Base-by-base conservation (phyloP, 192 early-diverging fungal genomes). In the Gonapodya prolifera region DNA sequence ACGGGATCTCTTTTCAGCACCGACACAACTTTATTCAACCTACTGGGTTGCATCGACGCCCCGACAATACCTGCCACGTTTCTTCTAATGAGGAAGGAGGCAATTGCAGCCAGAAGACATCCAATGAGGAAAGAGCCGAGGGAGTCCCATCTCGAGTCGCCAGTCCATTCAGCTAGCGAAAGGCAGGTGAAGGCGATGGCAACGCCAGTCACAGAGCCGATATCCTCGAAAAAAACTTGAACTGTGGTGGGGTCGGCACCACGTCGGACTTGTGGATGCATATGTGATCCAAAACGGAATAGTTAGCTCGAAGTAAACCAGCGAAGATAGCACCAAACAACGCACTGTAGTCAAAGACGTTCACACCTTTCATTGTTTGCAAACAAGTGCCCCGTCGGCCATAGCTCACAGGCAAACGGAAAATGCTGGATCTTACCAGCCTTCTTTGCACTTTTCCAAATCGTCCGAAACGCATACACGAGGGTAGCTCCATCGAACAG, bases 161-260 rank as follows among this genome's bases (percentile, higher is more conserved):
- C 73, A 16, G 87, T 78, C 0, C 70, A 73, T 34, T 85, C 84
- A 1, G 84, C 69, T 28, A 86, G 78, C 36, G 77, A 80, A 30
- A 89, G 34, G 32, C 79, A 89, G 8, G 75, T 80, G 30, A 83
- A 80, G 0, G 88, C 88, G 70, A 89, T 83, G 8, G 77, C 79
- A 33, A 88, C 81, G 1, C 88, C 88, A 17, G 83, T 34, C 2
- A 89, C 73, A 0, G 82, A 79, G 2, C 83, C 80, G 18, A 69
- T 81, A 73, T 86, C 88, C 81, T 89, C 88, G n/a, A 87, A 70
- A 75, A 89, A 84, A 18, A 89, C 83, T 78, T 89, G 87, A 35
- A 89, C 87, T 32, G 87, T 83, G 0, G 87, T 84, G 23, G 87
- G 87, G 79, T 89, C 87, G 29, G 81, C 84, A 31, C 86, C 87